Conservation (phyloP, 208 protist species). For the Wallacemonas sp. region DNA sequence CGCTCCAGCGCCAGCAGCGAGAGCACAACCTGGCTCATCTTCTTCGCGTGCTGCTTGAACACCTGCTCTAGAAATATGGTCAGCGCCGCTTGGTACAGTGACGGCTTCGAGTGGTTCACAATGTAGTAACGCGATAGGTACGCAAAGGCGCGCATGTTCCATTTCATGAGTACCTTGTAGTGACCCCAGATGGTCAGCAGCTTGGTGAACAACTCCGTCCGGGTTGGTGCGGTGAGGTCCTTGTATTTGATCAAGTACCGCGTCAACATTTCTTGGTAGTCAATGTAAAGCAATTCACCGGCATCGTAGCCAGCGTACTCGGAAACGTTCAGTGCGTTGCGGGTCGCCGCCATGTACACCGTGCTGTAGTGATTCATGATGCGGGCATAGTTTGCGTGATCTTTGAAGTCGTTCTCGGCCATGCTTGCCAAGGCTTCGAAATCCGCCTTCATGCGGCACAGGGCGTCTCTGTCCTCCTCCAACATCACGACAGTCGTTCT, state of each 20-base stretch:
- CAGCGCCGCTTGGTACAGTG: slow-evolving; percentile 73
- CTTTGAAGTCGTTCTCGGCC: slow-evolving; percentile 65
- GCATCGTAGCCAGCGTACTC: slow-evolving; percentile 65
- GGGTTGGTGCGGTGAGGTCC: slow-evolving; percentile 47
- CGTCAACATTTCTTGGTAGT: slow-evolving; percentile 92
- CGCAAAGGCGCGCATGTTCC: slow-evolving; percentile 80
- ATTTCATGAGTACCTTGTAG: slow-evolving; percentile 87
- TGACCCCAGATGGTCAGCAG: slow-evolving; percentile 73
- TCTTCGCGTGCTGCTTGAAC: slow-evolving; percentile 60
- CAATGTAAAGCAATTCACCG: slow-evolving; percentile 84
- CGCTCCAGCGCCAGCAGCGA: slow-evolving; percentile 55
- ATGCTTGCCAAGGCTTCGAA: slow-evolving; percentile 80
- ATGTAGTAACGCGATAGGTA: slow-evolving; percentile 91
- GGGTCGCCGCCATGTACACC: slow-evolving; percentile 81
- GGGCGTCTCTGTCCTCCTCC: slow-evolving; percentile 78
- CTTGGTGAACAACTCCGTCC: slow-evolving; percentile 63
- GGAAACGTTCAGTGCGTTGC: slow-evolving; percentile 49
- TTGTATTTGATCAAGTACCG: slow-evolving; percentile 70
- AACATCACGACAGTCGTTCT: slow-evolving; percentile 38
- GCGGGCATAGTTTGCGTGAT: slow-evolving; percentile 49
- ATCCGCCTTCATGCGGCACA: slow-evolving; percentile 83
- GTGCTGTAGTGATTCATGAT: slow-evolving; percentile 88
- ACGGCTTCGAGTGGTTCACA: slow-evolving; percentile 80
- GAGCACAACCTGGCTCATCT: slow-evolving; percentile 61
- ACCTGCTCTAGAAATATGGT: slow-evolving; percentile 86